Percentiles rank a stretch among this genome's conserved stretches.
Conservation (phyloP, 345 rosid genomes). For the Dovyalis caffra region DNA sequence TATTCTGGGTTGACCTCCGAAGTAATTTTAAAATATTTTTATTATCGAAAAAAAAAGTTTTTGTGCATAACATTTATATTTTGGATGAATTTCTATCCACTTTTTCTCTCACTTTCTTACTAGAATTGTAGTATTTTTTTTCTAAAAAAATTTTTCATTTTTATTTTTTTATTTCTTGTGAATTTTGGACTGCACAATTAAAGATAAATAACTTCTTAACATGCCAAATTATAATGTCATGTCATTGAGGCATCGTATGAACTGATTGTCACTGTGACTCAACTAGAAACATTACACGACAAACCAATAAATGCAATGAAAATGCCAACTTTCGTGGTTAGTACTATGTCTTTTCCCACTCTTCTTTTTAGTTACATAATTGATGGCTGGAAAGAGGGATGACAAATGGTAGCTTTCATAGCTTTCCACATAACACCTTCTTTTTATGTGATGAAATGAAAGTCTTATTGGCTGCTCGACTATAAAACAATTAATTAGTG, state of each 20-base stretch:
- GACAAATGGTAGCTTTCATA: neutral
- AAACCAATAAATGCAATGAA: neutral
- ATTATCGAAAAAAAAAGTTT: no score
- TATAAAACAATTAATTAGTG: neutral
- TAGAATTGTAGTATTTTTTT: no score
- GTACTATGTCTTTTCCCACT: conserved; percentile 13
- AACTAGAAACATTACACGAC: neutral
- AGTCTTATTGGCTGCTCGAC: neutral
- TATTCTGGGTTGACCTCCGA: no score
- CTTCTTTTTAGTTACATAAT: conserved; percentile 7
- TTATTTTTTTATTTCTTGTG: no score
- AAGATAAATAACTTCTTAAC: no score
- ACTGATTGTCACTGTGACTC: neutral
- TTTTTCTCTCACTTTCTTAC: no score
- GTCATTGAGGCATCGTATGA: neutral
- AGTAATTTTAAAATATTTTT: no score
- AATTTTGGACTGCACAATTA: no score
- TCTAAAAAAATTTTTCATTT: no score
- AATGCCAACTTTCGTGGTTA: neutral
- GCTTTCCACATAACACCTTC: neutral
- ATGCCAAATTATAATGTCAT: neutral
- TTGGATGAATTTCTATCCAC: no score
- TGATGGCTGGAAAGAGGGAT: neutral
- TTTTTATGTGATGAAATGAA: neutral
- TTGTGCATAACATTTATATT: no score